Evolutionary conservation across 139 green algal genomes (phyloP), one percentile per base, ranked within the genome.

Genomic region (Tetratostichococcus sp.): DNA sequence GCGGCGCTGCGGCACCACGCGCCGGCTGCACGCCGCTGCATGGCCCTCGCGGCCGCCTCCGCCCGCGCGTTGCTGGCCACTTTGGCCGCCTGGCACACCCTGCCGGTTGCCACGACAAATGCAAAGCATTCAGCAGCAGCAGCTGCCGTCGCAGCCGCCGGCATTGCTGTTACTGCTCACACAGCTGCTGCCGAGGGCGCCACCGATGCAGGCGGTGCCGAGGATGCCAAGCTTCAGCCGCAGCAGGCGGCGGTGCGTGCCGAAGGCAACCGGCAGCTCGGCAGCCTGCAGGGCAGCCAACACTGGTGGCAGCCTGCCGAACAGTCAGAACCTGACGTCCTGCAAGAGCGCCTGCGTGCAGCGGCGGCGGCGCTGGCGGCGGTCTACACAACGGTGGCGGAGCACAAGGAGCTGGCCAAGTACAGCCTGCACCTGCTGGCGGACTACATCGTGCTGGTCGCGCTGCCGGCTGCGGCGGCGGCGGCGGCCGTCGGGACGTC

Each of bases 391-490:
- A 72, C 71, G 28, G 4, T 85, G 22, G 80, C 73, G 11, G 76
- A 21, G 14, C 75, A 72, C 31, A 85, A 85, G 76, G 80, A 78
- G 39, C 30, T 72, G 30, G 39, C 34, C 28, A 75, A 72, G 42
- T 85, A 85, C 73, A 81, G 77, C 75, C 77, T 71, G 17, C 77
- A 84, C 31, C 26, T 84, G n/a, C 75, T 85, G 77, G 80, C 80
- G 5, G 72, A 84, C 72, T 85, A 85, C 69, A 39, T 85, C 33
- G 42, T 76, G 2, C 72, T 85, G 42, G 77, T 69, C 23, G 77
- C 62, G 1, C 67, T 75, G 69, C 76, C 65, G 25, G 67, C 75
- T 1, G 43, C 14, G 0, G 26, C 66, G 8, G 34, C 34, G 39
- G 72, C 59, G 26, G 58, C 58, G 6, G 35, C 30, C 1, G 8